Base-by-base conservation (phyloP, 306 rosid species). In the Myrica gale region DNA sequence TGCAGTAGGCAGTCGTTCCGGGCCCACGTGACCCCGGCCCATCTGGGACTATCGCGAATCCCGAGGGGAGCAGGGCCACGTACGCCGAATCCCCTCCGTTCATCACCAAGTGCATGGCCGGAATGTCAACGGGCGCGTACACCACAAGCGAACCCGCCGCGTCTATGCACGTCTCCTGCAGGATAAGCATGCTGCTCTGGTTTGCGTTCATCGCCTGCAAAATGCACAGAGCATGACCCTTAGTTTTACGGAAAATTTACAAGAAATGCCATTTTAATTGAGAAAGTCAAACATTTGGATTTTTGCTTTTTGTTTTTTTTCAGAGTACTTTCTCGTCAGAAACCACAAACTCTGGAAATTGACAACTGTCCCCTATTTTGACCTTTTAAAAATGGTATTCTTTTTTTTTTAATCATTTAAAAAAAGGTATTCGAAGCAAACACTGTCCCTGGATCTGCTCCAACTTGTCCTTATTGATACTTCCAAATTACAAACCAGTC, bases 81-180 rank as follows among this genome's bases (percentile, higher is more conserved):
- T 95, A 95, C 15, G 98, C 97, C 0, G 98, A 95, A 65, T 95
- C 98, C 0, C 98, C 98, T 3, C 98, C 98, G 84, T 88, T 95
- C 98, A 95, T 92, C 5, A 95, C 98, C 1, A 89, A 90, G 54
- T 95, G 98, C 97, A 95, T 95, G n/a, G 98, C 98, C 0, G 98
- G 98, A 5, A 92, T 92, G 62, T 95, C 98, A 0, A 95, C 98
- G 3, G 98, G 98, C 82, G 98, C 98, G 91, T 92, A 95, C 63
- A 95, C 98, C 4, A 95, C 97, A 77, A 92, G 93, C 69, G 96
- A 86, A 11, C 98, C 98, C 0, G 92, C 90, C 67, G 88, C 90
- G 85, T 95, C 98, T 46, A 85, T 89, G 91, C 96, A 89, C 0
- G 97, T 95, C 83, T 95, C 98, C 62, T 95, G 98, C 12, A 95